Evolutionary conservation across 495 filamentous ascomycete species (phyloP).

Genomic region (Daldinia grandis): DNA sequence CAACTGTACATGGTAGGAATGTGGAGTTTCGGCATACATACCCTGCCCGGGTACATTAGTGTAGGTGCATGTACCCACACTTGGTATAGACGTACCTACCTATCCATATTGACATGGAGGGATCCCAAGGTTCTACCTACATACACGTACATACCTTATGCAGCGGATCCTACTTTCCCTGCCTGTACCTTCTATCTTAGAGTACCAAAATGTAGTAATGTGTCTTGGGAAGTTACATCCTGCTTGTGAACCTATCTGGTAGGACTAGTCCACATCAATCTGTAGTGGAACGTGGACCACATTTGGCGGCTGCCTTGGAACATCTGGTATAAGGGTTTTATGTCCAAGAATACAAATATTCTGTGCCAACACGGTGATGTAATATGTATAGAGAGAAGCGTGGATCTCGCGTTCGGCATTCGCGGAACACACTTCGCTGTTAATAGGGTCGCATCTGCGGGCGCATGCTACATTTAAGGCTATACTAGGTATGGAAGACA

Average conservation of each 20-base stretch:
- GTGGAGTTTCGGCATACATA: neutral
- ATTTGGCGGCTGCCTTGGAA: neutral
- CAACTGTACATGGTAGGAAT: neutral
- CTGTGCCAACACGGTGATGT: neutral
- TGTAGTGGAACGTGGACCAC: neutral
- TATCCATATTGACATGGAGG: neutral
- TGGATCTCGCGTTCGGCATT: slow-evolving; percentile 6
- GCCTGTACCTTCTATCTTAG: neutral
- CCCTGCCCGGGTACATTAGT: no score
- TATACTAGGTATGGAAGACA: neutral
- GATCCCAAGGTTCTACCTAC: neutral
- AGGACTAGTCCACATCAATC: neutral
- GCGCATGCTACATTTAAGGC: neutral
- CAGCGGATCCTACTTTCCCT: neutral
- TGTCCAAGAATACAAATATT: neutral
- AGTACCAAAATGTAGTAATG: neutral
- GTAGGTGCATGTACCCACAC: no score
- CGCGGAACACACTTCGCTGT: neutral
- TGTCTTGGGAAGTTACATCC: neutral
- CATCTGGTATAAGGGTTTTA: neutral
- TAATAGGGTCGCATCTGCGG: neutral
- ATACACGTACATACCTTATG: neutral
- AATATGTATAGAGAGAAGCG: neutral
- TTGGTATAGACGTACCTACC: no score
- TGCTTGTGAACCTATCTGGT: neutral